A percentile compares a stretch with the other conserved stretches of the same genome.
phyloP scores from a whole-genome alignment of 1,284 basidiomycete genomes.

The Microbotryomycetes sp. region DNA sequence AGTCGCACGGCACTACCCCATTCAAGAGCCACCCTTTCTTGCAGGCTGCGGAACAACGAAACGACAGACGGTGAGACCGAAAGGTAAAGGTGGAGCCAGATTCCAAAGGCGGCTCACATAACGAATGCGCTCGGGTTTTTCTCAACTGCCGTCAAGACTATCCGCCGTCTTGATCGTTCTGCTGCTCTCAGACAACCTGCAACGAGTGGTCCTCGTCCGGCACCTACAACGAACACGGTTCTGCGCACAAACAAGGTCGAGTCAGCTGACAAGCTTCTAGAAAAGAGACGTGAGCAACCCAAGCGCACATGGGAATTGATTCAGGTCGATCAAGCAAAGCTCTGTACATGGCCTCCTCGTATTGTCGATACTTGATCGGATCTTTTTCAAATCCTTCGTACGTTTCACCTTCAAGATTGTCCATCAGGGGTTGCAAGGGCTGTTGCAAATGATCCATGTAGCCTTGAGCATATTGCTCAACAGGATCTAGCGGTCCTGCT shows the following conservation, averaged over 20 bases:
- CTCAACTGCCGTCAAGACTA: constrained; percentile 78
- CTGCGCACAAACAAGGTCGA: constrained; percentile 44
- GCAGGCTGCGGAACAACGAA: constrained; percentile 53
- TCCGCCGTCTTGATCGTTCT: constrained; percentile 55
- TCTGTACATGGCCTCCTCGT: constrained; percentile 84
- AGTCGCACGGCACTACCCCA: constrained; percentile 79
- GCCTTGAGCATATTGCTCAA: constrained; percentile 81
- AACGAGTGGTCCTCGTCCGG: constrained; percentile 92
- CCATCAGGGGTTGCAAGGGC: constrained; percentile 91
- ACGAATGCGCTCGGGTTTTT: constrained; percentile 93
- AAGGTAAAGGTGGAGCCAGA: background rate
- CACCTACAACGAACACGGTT: constrained; percentile 83
- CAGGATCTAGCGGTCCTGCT: constrained; percentile 54
- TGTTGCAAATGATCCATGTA: constrained; percentile 96
- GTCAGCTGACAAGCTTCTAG: constrained; percentile 15
- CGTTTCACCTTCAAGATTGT: constrained; percentile 87
- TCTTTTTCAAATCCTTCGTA: constrained; percentile 98
- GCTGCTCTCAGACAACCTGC: constrained; percentile 74
- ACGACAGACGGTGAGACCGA: constrained; percentile 24
- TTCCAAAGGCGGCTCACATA: constrained; percentile 57
- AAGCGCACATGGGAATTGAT: constrained; percentile 52
- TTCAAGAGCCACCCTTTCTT: constrained; percentile 68
- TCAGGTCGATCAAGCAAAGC: constrained; percentile 68
- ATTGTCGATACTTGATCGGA: constrained; percentile 90
- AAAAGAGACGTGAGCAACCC: too few species aligned